Evolutionary conservation across 768 basidiomycete genomes (phyloP), one percentile per base, ranked within the genome.

Genomic region (Leccinum variicolor): DNA sequence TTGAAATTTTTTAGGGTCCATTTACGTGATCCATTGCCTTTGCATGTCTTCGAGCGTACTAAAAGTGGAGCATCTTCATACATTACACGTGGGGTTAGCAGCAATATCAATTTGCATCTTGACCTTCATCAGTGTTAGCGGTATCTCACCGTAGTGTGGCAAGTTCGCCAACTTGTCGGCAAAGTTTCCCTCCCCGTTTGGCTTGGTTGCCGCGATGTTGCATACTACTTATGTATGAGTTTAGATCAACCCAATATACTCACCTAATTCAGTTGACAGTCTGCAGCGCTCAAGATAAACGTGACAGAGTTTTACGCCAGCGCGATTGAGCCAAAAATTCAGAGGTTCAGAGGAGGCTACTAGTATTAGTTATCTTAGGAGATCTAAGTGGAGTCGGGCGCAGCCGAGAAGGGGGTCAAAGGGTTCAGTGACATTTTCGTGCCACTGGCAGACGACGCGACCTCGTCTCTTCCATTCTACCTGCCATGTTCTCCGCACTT

Each of bases 401-500:
- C 23, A 52, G 46, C 58, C 58, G 58, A 59, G 58, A 56, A 56
- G 54, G 63, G 63, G 58, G 58, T 51, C 54, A 23, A 28, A 29
- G 28, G 49, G 28, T n/a, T 50, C 33, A 21, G 23, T 26, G 46
- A 47, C 46, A 47, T 15, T 25, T 43, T 47, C 46, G n/a, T 43
- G 19, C 43, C 28, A n/a, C n/a, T n/a, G n/a, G n/a, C n/a, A 39
- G 31, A 47, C 23, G 31, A 31, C 28, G 1, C 9, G 26, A 28
- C 36, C 47, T 41, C 31, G 26, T 26, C 34, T 25, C 56, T 60
- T 51, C 48, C 53, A 46, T 48, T n/a, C 11, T 26, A 31, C 71
- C 70, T 57, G 79, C 71, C 76, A 91, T 92, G 90, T 90, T 92
- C 76, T 83, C 87, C 57, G 83, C 86, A 57, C 85, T 90, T 66